A percentile compares a stretch with the other conserved stretches of the same genome.
Evolutionary conservation across 345 rosid species (phyloP).

Genomic region (Acer yangbiense): DNA sequence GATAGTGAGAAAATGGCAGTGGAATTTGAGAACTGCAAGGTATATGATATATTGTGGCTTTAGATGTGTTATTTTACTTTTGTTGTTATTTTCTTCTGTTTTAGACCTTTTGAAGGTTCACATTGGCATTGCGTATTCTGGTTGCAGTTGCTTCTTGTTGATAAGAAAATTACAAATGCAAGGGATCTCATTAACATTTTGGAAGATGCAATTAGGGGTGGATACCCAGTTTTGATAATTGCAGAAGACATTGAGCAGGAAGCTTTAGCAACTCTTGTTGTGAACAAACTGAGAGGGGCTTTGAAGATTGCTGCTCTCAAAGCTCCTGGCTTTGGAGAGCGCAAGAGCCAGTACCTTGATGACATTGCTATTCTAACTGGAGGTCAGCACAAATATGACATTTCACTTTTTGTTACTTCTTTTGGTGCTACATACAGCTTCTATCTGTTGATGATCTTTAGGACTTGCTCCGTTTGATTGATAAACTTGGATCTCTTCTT

Average conservation of each 20-base stretch:
- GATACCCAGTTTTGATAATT: constrained; percentile 68
- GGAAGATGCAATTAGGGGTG: constrained; percentile 91
- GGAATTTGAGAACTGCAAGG: constrained; percentile 98
- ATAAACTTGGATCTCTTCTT: background rate
- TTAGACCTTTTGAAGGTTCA: background rate
- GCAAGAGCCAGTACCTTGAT: constrained; percentile 95
- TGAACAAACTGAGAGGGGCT: constrained; percentile 91
- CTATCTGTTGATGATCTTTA: background rate
- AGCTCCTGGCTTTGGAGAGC: constrained; percentile 98
- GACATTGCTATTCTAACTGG: constrained; percentile 96
- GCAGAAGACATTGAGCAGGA: constrained; percentile 99
- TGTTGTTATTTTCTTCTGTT: background rate
- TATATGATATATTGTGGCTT: constrained; percentile 14
- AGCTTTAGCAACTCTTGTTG: constrained; percentile 95
- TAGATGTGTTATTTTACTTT: background rate
- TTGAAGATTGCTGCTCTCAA: constrained; percentile 93
- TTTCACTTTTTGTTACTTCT: background rate
- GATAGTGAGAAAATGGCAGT: constrained; percentile 98
- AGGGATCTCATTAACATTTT: constrained; percentile 82
- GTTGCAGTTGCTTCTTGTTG: constrained; percentile 92
- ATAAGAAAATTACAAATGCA: constrained; percentile 94
- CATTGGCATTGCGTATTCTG: constrained; percentile 11
- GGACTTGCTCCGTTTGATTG: background rate
- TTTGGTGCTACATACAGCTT: background rate
- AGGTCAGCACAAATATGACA: constrained; percentile 37